phyloP scores from a whole-genome alignment of 2,329 filamentous ascomycete genomes.

The Fusarium sp. region DNA sequence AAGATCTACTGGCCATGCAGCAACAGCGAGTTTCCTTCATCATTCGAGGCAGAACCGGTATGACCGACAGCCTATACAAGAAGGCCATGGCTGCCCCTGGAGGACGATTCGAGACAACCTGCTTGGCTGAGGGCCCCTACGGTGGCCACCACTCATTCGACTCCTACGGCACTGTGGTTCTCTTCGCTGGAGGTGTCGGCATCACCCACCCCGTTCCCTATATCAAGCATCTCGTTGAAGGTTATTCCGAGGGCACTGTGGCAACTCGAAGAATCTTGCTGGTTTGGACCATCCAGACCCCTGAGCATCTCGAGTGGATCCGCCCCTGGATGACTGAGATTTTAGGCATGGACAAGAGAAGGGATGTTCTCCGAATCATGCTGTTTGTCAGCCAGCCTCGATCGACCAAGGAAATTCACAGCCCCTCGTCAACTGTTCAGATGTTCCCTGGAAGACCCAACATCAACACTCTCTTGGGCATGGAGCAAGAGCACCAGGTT shows the following conservation, averaged over 20 bases:
- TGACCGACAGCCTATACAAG: conserved; percentile 78
- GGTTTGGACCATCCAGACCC: conserved; percentile 83
- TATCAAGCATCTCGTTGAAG: conserved; percentile 77
- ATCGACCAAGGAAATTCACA: conserved; percentile 84
- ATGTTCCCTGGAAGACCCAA: conserved; percentile 88
- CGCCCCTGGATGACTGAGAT: conserved; percentile 87
- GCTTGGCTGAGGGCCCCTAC: conserved; percentile 82
- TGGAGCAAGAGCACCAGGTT: conserved; percentile 80
- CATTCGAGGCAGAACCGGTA: conserved; percentile 79
- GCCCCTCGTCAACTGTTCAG: conserved; percentile 80
- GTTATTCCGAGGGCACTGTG: conserved; percentile 76
- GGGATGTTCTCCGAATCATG: conserved; percentile 81
- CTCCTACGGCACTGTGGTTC: conserved; percentile 82
- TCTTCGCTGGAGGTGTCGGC: conserved; percentile 85
- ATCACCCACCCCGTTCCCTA: conserved; percentile 85
- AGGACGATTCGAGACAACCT: conserved; percentile 72
- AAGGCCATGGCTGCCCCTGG: conserved; percentile 72
- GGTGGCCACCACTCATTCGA: conserved; percentile 78
- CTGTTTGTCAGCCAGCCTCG: conserved; percentile 82
- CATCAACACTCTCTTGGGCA: conserved; percentile 77
- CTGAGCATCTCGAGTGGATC: conserved; percentile 87
- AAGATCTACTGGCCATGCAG: conserved; percentile 70
- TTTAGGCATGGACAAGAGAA: conserved; percentile 78
- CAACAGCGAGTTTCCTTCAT: conserved; percentile 78
- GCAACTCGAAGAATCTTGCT: conserved; percentile 79